A percentile compares a stretch with the other conserved stretches of the same genome.
phyloP scores from a whole-genome alignment of 768 basidiomycete genomes.

The Lentinula raphanica region DNA sequence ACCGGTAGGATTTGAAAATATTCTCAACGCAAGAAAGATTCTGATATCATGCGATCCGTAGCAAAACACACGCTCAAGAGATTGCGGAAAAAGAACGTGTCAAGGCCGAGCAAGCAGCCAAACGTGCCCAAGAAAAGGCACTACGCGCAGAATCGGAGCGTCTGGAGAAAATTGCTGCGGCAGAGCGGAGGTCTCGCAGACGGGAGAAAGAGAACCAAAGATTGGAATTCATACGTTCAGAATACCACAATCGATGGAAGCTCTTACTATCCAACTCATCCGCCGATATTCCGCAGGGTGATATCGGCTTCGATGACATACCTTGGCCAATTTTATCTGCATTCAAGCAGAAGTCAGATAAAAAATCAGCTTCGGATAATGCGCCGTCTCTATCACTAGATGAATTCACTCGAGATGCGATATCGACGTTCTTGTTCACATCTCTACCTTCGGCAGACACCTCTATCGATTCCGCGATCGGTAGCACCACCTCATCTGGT shows the following conservation, averaged over 20 bases:
- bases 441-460: background rate
- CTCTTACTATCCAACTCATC: slow-evolving; percentile 31
- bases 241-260: slow-evolving; percentile 58
- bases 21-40: slow-evolving; percentile 4
- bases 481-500: background rate
- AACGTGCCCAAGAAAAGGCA: slow-evolving; percentile 48
- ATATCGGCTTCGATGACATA: slow-evolving; percentile 51
- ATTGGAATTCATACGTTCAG: slow-evolving; percentile 40
- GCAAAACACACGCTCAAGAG: slow-evolving; percentile 65
- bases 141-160: slow-evolving; percentile 48
- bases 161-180: slow-evolving; percentile 46
- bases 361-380: slow-evolving; percentile 7
- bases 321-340: slow-evolving; percentile 62
- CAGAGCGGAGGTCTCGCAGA: slow-evolving; percentile 45
- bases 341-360: slow-evolving; percentile 20
- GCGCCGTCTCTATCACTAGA: slow-evolving; percentile 27
- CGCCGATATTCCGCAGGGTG: slow-evolving; percentile 14
- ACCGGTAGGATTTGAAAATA: slow-evolving; percentile 47
- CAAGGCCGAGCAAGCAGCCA: slow-evolving; percentile 49
- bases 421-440: slow-evolving; percentile 54
- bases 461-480: background rate
- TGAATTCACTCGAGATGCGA: slow-evolving; percentile 49
- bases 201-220: slow-evolving; percentile 40
- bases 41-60: slow-evolving; percentile 20
- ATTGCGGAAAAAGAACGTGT: slow-evolving; percentile 56